Evolutionary conservation across 306 rosid genomes (phyloP).

Genomic region (Pyrus betulifolia): DNA sequence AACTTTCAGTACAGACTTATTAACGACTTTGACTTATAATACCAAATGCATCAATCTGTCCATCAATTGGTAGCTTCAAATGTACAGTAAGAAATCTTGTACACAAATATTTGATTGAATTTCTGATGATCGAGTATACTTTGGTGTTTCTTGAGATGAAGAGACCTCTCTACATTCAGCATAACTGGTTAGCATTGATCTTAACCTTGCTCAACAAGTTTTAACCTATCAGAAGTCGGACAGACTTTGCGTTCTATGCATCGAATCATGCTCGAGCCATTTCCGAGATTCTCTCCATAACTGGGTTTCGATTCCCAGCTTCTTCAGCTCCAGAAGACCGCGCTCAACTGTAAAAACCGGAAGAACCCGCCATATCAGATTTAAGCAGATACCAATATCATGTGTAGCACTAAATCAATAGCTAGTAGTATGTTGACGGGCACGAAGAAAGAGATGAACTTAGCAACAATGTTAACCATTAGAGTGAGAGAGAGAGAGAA

Average conservation of each 20-base stretch:
- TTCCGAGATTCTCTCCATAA: slow-evolving; percentile 78
- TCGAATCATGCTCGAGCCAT: slow-evolving; percentile 46
- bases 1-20: no score
- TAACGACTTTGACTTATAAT: no score
- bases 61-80: background rate
- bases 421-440: background rate
- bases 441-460: background rate
- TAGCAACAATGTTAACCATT: background rate
- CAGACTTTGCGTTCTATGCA: slow-evolving; percentile 22
- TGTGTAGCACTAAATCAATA: background rate
- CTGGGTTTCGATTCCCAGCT: slow-evolving; percentile 70
- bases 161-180: background rate
- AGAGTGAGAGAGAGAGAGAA: slow-evolving; percentile 4
- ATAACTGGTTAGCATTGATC: background rate
- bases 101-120: background rate
- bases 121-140: no score
- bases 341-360: slow-evolving; percentile 55
- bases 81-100: background rate
- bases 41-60: background rate
- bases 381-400: background rate
- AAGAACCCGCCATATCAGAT: slow-evolving; percentile 4
- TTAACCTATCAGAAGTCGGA: slow-evolving; percentile 37
- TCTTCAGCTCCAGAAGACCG: slow-evolving; percentile 63
- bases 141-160: background rate
- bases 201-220: background rate